Percentiles rank a stretch among this genome's conserved stretches.
Evolutionary conservation across 2,329 filamentous ascomycete species (phyloP).

Genomic region (Chaetomiaceae sp.): DNA sequence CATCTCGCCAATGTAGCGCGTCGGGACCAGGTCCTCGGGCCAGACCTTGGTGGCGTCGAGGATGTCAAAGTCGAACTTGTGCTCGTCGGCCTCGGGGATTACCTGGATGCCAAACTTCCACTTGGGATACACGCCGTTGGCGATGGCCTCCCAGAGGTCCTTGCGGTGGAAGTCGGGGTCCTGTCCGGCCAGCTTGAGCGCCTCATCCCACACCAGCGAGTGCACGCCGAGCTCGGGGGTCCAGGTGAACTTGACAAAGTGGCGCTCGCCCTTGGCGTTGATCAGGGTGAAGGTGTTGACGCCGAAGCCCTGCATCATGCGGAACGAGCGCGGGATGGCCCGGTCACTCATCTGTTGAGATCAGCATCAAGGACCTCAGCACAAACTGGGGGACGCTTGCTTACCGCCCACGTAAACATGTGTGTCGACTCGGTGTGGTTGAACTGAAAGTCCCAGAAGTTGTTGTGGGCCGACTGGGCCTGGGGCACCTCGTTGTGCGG

Average conservation of each 20-base stretch:
- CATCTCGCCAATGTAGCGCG: slow-evolving; percentile 73
- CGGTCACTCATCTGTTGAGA: slow-evolving; percentile 61
- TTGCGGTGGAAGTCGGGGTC: slow-evolving; percentile 30
- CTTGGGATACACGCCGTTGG: slow-evolving; percentile 27
- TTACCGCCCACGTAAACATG: slow-evolving; percentile 78
- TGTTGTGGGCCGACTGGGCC: slow-evolving; percentile 67
- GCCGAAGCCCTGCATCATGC: slow-evolving; percentile 84
- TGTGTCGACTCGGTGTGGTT: slow-evolving; percentile 68
- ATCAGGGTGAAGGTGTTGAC: slow-evolving; percentile 72
- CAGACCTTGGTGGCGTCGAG: slow-evolving; percentile 82
- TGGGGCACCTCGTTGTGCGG: slow-evolving; percentile 68
- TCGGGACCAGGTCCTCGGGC: slow-evolving; percentile 72
- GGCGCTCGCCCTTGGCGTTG: slow-evolving; percentile 63
- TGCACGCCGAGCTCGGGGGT: slow-evolving; percentile 62
- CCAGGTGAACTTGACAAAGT: slow-evolving; percentile 75
- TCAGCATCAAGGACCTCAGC: neutral
- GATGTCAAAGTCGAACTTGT: slow-evolving; percentile 81
- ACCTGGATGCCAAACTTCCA: slow-evolving; percentile 61
- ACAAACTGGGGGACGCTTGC: slow-evolving; percentile 33
- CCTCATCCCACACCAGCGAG: slow-evolving; percentile 30
- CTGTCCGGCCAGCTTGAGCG: slow-evolving; percentile 27
- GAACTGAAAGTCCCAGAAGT: slow-evolving; percentile 72
- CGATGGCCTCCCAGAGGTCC: slow-evolving; percentile 28
- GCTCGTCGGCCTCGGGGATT: slow-evolving; percentile 64
- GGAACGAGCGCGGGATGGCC: slow-evolving; percentile 66